phyloP scores from a whole-genome alignment of 768 basidiomycete genomes.

The Lentinula lateritia region DNA sequence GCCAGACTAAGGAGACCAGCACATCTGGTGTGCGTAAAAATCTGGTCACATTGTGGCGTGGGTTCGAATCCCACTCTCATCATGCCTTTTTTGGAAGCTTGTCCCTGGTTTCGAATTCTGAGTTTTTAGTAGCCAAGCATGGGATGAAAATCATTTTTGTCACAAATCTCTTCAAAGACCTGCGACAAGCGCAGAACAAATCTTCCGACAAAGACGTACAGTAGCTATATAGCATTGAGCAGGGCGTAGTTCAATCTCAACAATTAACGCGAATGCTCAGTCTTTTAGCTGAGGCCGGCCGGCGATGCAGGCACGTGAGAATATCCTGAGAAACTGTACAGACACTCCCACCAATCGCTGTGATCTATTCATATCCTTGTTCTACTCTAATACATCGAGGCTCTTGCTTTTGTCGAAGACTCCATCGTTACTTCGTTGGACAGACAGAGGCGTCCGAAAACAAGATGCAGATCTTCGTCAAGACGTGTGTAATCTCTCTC shows the following conservation, averaged over 20 bases:
- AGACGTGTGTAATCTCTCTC: slow-evolving; percentile 58
- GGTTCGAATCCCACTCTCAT: slow-evolving; percentile 58
- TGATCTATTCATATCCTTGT: neutral
- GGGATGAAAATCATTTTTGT: too few relatives aligned
- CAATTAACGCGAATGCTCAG: too few relatives aligned
- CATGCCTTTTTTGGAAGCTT: slow-evolving; percentile 11
- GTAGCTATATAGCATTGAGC: too few relatives aligned
- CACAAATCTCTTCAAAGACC: too few relatives aligned
- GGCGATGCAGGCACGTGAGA: neutral
- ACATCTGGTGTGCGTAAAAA: neutral
- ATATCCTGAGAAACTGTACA: neutral
- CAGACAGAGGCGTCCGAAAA: slow-evolving; percentile 68
- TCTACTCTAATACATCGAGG: slow-evolving; percentile 18
- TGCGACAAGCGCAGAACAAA: too few relatives aligned
- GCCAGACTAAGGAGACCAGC: slow-evolving; percentile 17
- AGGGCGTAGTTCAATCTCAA: too few relatives aligned
- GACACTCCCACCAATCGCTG: neutral
- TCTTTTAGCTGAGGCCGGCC: too few relatives aligned
- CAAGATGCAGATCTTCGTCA: slow-evolving; percentile 97
- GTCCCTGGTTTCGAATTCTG: neutral
- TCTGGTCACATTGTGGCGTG: slow-evolving; percentile 31
- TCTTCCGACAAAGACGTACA: too few relatives aligned
- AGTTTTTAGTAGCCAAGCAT: too few relatives aligned
- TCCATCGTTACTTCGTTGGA: slow-evolving; percentile 92
- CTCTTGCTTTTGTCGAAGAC: slow-evolving; percentile 86